Percentiles rank a stretch among this genome's conserved stretches.
Evolutionary conservation across 306 rosid genomes (phyloP).

Genomic region (Cicer pinnatifidum): DNA sequence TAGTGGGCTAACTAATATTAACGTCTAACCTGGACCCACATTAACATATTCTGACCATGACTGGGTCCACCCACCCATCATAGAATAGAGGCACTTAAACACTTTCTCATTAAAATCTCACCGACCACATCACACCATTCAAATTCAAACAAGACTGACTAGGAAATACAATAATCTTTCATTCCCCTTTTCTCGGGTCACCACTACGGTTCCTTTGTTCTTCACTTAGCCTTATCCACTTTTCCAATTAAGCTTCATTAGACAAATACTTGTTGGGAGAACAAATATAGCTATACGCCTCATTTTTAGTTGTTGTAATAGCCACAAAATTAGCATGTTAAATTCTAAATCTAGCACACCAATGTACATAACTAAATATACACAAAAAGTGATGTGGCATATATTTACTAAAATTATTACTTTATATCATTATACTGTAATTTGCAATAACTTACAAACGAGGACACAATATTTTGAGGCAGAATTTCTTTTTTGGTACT

Average conservation of each 20-base stretch:
- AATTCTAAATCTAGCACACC: not conserved
- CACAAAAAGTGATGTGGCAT: too few species aligned
- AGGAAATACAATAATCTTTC: not conserved
- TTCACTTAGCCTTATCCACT: conserved; percentile 1
- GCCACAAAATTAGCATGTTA: not conserved
- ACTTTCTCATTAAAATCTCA: conserved; percentile 37
- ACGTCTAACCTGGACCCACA: conserved; percentile 38
- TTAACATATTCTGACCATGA: conserved; percentile 6
- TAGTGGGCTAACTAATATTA: conserved; percentile 15
- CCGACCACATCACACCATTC: conserved; percentile 50
- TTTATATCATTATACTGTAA: too few species aligned
- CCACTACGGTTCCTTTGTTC: not conserved
- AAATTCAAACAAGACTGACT: conserved; percentile 1
- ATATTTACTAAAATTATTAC: not conserved
- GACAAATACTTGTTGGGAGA: not conserved
- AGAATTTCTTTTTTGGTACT: too few species aligned
- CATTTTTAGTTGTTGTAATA: not conserved
- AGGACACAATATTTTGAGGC: not conserved
- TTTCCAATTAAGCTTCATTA: not conserved
- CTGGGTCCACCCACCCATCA: conserved; percentile 36
- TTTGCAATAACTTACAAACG: not conserved
- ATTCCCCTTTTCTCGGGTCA: not conserved
- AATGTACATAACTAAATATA: too few species aligned
- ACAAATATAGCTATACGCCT: not conserved
- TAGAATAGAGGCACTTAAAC: conserved; percentile 40